Evolutionary conservation across 176 grass and related monocot species (phyloP), one percentile per base, ranked within the genome.

Genomic region (Bothriochloa decipiens): DNA sequence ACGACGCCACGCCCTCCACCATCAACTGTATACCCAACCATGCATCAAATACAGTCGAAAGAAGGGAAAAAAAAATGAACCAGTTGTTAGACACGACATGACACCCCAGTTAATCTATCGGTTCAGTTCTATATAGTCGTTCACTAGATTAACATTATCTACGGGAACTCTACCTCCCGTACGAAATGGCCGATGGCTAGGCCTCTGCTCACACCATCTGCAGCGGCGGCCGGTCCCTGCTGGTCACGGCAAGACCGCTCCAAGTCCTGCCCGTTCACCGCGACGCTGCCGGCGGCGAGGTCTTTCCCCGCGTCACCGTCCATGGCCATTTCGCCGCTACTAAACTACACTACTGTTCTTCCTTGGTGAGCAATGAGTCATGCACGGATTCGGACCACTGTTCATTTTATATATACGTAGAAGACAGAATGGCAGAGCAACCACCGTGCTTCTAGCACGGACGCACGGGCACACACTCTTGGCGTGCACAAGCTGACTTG

Each of bases 1-100:
- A 86, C 46, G 88, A 60, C 67, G 88, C 80, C 58, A 65, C 28
- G 3, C 45, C 20, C 68, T 90, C 88, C 60, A 90, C 46, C 57
- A 68, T 2, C 36, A 86, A 3, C 84, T 90, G n/a, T 8, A 3
- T 42, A 5, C 60, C 45, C 46, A 49, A 15, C 3, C 46, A 16
- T 55, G 0, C 7, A 18, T 29, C 46, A 25, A 17, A 40, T n/a
- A 57, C 2, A 12, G 10, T 12, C 0, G 2, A 22, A 11, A 41
- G 8, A 22, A 17, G n/a, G 20, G 37, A 22, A 6, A 23, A n/a
- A 0, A 23, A 70, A 41, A 40, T 42, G 69, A 72, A 7, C 8
- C 22, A 72, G 18, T 2, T 57, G 53, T 57, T 18, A 17, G 16
- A 52, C n/a, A 52, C n/a, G 20, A 6, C 33, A 25, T 1, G 63